Base-by-base conservation (phyloP, 148 eudicot genomes). In the Silene conica region DNA sequence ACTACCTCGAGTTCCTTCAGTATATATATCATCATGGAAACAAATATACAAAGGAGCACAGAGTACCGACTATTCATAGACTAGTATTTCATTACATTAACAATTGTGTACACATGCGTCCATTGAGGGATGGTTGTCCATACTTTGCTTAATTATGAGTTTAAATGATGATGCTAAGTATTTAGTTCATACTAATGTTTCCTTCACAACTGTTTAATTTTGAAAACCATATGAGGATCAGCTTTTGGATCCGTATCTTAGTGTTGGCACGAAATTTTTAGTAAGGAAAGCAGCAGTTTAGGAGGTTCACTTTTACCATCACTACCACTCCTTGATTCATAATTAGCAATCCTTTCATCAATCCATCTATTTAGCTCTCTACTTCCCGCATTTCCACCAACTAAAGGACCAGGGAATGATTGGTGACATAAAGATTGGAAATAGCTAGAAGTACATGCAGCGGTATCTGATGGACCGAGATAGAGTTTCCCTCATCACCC, bases 361-460 rank as follows among this genome's bases (percentile, higher is more conserved):
- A 89, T 83, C 97, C 99, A 95, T 76, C 78, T 95, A 63, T 85
- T 86, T 76, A 95, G 75, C 82, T 95, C 98, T 84, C 87, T 92
- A 75, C 71, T 78, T 77, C 91, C 88, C 72, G 74, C 87, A 86
- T 80, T 92, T 21, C 99, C 97, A 76, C 97, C 94, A 78, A 87
- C 82, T 78, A 95, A 84, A 38, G 99, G 97, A 78, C 99, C 97
- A 45, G 96, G 88, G 73, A 82, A 84, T 13, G 96, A 85, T 50
- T 86, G 94, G 62, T 78, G 89, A 73, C 92, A 84, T 8, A 95
- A 84, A 62, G 91, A 83, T 72, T 70, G 77, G 73, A 92, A 86
- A 81, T 95, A 95, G 78, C 77, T 85, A 74, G 73, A 75, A 67
- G 72, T 70, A 21, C 88, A 85, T 56, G 65, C 23, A 48, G 76